Conservation (phyloP, 768 basidiomycete species). For the Lactarius sanguifluus region DNA sequence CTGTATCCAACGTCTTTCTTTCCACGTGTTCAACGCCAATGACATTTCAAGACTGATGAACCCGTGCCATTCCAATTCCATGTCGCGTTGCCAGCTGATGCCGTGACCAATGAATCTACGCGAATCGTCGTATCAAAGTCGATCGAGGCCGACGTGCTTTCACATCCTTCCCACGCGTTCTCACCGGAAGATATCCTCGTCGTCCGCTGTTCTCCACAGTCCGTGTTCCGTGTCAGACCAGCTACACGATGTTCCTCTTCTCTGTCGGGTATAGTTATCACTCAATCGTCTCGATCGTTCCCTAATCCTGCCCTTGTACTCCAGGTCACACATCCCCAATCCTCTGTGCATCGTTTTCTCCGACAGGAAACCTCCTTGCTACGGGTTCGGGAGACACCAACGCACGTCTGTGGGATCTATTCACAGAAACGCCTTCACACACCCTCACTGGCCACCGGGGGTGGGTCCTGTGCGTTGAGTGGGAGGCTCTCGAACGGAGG, state of each 20-base stretch:
- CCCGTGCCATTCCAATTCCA: slow-evolving; percentile 93
- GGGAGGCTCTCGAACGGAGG: slow-evolving; percentile 90
- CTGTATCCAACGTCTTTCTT: background rate
- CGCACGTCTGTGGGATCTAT: slow-evolving; percentile 91
- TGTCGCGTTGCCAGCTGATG: slow-evolving; percentile 65
- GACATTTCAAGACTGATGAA: slow-evolving; percentile 65
- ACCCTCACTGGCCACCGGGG: slow-evolving; percentile 86
- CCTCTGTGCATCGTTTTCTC: slow-evolving; percentile 92
- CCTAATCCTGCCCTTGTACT: background rate
- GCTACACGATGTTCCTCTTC: slow-evolving; percentile 95
- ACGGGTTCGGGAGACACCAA: slow-evolving; percentile 96
- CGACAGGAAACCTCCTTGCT: slow-evolving; percentile 86
- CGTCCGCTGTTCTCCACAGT: slow-evolving; percentile 91
- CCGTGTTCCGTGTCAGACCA: slow-evolving; percentile 90
- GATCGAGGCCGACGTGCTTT: slow-evolving; percentile 76
- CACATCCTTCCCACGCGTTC: slow-evolving; percentile 67
- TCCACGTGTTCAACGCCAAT: slow-evolving; percentile 20
- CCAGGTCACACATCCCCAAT: slow-evolving; percentile 91
- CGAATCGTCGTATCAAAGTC: slow-evolving; percentile 84
- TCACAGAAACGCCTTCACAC: slow-evolving; percentile 89
- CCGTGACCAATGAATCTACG: slow-evolving; percentile 50
- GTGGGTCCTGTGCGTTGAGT: slow-evolving; percentile 97
- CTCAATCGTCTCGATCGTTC: slow-evolving; percentile 2
- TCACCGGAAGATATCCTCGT: slow-evolving; percentile 86
- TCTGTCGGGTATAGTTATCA: slow-evolving; percentile 60